Evolutionary conservation across 192 early-diverging fungal genomes (phyloP), one percentile per base, ranked within the genome.

Genomic region (Mortierella hygrophila): DNA sequence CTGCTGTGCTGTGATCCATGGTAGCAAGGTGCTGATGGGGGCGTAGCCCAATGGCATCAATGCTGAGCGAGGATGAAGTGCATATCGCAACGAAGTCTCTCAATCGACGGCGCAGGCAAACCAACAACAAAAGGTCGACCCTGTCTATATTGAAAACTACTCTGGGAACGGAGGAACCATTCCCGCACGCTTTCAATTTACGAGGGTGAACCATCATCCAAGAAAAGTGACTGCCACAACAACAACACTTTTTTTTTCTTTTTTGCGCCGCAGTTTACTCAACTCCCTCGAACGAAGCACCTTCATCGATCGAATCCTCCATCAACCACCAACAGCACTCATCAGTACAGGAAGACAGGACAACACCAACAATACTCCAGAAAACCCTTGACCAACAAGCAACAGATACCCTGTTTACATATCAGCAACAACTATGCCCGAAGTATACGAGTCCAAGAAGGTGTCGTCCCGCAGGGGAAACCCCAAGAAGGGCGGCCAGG

Each of bases 401-500:
- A 8, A 65, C 60, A 32, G 29, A 65, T 65, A 65, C 60, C 60
- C 60, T 5, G 2, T 52, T 21, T 52, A 32, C 18, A 32, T 57
- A 57, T 32, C 29, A 32, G 32, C 60, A 65, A 65, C 60, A 65
- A 32, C 44, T 20, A 80, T 74, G 42, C 20, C 55, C 20, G 78
- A 55, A 80, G 78, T 37, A 15, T 82, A 82, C 55, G 88, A 92
- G 74, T 76, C 88, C 42, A 91, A 87, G 11, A 92, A 92, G 82
- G 80, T 77, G 1, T 88, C 91, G 6, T 75, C 70, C 60, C 80
- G 94, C 35, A 94, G 93, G 81, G 81, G 90, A 21, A 93, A 93
- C 47, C 87, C 80, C 79, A 90, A 92, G 81, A 99, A 99, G 90
- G 80, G 88, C 72, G 92, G 89, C 0, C 98, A 96, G 88, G 96